Evolutionary conservation across 2,329 filamentous ascomycete genomes (phyloP), one percentile per base, ranked within the genome.

Genomic region (Mariannaea sp.): DNA sequence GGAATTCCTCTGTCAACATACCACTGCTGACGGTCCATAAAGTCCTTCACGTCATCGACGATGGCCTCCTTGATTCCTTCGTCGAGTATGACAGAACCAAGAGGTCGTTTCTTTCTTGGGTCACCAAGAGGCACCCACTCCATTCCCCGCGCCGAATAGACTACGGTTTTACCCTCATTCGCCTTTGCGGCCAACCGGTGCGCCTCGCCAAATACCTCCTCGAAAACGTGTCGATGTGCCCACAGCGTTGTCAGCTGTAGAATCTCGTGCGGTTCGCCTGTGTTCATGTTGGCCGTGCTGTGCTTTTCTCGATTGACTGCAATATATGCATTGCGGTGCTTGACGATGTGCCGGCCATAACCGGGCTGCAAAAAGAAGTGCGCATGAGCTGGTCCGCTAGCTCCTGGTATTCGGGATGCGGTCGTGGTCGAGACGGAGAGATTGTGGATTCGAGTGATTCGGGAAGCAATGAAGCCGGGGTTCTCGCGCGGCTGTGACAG

Each of bases 1-100:
- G 93, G 93, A 59, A 97, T 96, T 2, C 92, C 93, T n/a, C 93
- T 86, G 65, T 96, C 91, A 43, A 92, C 84, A 68, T 97, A 97
- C 92, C 93, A 97, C 59, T 88, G 84, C 53, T 89, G 84, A 30
- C 89, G 87, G 1, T 77, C 76, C 46, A 96, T 77, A 65, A 97
- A 97, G 62, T 94, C 90, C 65, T 84, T 82, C 7, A 96, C 88
- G 66, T 97, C 93, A 26, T 78, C 80, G 4, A 95, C 83, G 30
- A 97, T 87, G 39, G 80, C 77, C 69, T 96, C 90, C 67, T 92
- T 90, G 47, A 97, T 83, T 0, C 92, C 92, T 52, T 86, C 75
- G 59, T 95, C 91, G 16, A 97, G 76, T 5, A 97, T 84, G 5
- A 99, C 94, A 1, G 92, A 97, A 9, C 88, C 85, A 12, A 97